phyloP scores from a whole-genome alignment of 352 stramenopile species.

The Phytophthora rubi region DNA sequence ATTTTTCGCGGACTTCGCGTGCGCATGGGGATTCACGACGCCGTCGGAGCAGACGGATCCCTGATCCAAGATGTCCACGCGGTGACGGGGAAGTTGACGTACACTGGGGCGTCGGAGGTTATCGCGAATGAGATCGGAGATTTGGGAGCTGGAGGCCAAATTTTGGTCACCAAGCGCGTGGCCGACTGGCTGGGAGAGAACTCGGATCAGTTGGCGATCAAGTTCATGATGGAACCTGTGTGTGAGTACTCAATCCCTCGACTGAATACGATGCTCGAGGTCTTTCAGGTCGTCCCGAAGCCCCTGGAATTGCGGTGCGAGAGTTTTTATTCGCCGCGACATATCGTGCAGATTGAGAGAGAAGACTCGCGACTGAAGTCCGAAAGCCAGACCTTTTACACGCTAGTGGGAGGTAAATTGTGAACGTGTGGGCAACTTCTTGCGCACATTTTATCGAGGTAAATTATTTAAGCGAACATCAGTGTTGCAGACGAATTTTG shows the following conservation, averaged over 20 bases:
- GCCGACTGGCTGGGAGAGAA: slow-evolving; percentile 43
- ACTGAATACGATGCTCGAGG: slow-evolving; percentile 34
- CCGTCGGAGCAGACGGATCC: slow-evolving; percentile 34
- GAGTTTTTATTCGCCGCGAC: slow-evolving; percentile 25
- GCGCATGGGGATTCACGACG: slow-evolving; percentile 59
- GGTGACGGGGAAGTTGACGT: slow-evolving; percentile 51
- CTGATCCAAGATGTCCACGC: slow-evolving; percentile 44
- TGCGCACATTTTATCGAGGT: background rate
- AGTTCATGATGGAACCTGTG: slow-evolving; percentile 37
- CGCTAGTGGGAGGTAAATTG: slow-evolving; percentile 4
- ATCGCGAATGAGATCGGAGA: slow-evolving; percentile 62
- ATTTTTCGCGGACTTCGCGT: slow-evolving; percentile 56
- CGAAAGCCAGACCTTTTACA: slow-evolving; percentile 27
- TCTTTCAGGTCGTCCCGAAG: slow-evolving; percentile 47
- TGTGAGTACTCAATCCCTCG: slow-evolving; percentile 39
- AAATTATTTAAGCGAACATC: background rate
- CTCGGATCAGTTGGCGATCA: slow-evolving; percentile 21
- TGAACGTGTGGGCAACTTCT: background rate
- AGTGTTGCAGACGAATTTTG: no score
- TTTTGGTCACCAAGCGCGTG: slow-evolving; percentile 54
- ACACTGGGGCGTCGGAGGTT: slow-evolving; percentile 50
- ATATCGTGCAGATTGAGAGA: slow-evolving; percentile 26
- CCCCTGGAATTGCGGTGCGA: slow-evolving; percentile 17
- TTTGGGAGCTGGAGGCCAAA: slow-evolving; percentile 55
- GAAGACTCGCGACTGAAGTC: slow-evolving; percentile 12